Conservation (phyloP, 2,329 filamentous ascomycete species). For the Stemphylium vesicarium region DNA sequence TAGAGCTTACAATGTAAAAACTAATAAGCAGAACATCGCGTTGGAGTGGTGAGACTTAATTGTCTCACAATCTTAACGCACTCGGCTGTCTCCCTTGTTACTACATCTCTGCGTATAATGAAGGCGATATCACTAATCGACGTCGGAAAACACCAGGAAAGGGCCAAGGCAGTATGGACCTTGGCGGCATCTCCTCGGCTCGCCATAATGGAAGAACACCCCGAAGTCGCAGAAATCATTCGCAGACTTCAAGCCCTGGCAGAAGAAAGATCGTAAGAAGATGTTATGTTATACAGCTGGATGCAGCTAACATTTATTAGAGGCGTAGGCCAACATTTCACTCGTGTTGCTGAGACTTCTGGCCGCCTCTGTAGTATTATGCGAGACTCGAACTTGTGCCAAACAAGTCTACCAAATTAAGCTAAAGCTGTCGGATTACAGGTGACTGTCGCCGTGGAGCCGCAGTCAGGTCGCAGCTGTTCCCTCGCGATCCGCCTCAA, state of each 20-base stretch:
- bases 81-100: not conserved
- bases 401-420: conserved; percentile 1
- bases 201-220: conserved; percentile 9
- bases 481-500: too few species aligned
- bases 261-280: conserved; percentile 9
- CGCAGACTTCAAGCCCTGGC: conserved; percentile 7
- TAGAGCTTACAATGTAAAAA: not conserved
- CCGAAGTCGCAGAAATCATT: conserved; percentile 8
- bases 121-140: not conserved
- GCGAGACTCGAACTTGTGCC: not conserved
- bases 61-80: not conserved
- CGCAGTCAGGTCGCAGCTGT: too few species aligned
- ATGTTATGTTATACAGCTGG: conserved; percentile 6
- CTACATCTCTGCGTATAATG: not conserved
- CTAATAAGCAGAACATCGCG: not conserved
- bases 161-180: conserved; percentile 1
- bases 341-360: conserved; percentile 9
- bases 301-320: conserved; percentile 14
- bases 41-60: not conserved
- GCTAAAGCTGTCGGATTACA: not conserved
- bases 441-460: too few species aligned
- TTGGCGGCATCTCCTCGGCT: conserved; percentile 13
- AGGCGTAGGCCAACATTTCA: conserved; percentile 11
- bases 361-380: conserved; percentile 10
- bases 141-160: not conserved